Evolutionary conservation across 139 green algal genomes (phyloP), one percentile per base, ranked within the genome.

Genomic region (Chlorokybus atmophyticus): DNA sequence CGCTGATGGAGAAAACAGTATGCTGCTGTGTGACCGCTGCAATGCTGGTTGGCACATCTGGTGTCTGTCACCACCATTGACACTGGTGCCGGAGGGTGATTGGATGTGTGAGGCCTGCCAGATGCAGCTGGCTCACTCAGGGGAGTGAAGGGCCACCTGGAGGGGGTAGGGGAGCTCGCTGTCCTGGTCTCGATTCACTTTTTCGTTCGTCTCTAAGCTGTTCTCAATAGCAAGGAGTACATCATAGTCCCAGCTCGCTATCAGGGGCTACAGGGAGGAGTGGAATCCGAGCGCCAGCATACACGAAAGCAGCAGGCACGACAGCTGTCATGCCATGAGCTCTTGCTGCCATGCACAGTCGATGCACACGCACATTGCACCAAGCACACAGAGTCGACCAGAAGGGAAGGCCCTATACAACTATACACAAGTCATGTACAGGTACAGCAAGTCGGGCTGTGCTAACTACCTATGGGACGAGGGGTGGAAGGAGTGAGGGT

Each of bases 271-370:
- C 38, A 23, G 14, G 17, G 38, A 23, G 14, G 38, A 17, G 38
- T 23, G 14, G 38, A 44, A 14, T 44, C 17, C 38, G 38, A 14
- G 14, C 38, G 17, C 14, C 17, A 44, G 38, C 14, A 17, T 14
- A 17, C 14, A 44, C 14, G 38, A 17, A 44, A 23, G 14, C 14
- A 17, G 38, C 14, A 14, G 14, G 38, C 38, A 17, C 17, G 38
- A 44, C 38, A 44, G 38, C 38, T 44, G 38, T 44, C 38, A 44
- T 44, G 38, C 38, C 38, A 17, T 44, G 38, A 44, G 14, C 38
- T 44, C 38, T 44, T 17, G 38, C 14, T 17, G 14, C 38, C 17
- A 44, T 23, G 38, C 38, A n/a, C n/a, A n/a, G n/a, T n/a, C n/a
- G n/a, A n/a, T n/a, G n/a, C n/a, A n/a, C n/a, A n/a, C n/a, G n/a